phyloP scores from a whole-genome alignment of 768 basidiomycete species.

The Termitomyces sp. region DNA sequence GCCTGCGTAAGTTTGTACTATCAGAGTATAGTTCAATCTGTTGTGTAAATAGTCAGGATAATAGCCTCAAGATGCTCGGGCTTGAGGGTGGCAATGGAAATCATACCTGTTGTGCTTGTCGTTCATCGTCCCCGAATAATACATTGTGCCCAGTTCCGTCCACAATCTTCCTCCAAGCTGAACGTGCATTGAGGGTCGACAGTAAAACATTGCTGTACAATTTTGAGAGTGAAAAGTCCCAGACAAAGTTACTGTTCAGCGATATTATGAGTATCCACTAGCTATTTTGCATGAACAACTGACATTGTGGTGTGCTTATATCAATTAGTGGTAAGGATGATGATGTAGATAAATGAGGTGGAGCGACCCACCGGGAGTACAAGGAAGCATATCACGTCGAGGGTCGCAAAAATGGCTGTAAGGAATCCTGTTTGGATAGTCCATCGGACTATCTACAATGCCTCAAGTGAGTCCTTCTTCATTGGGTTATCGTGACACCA shows the following conservation, averaged over 20 bases:
- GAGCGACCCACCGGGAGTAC: constrained; percentile 27
- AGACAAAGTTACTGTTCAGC: constrained; percentile 20
- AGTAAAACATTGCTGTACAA: constrained; percentile 21
- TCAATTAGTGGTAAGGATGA: no score
- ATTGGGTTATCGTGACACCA: background rate
- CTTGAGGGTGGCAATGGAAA: no score
- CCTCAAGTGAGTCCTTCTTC: background rate
- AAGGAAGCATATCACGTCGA: constrained; percentile 37
- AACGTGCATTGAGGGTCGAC: constrained; percentile 18
- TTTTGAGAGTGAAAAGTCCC: constrained; percentile 23
- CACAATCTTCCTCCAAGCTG: constrained; percentile 10
- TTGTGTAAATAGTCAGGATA: background rate
- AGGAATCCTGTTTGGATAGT: constrained; percentile 35
- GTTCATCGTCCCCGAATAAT: constrained; percentile 8
- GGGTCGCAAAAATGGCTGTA: constrained; percentile 34
- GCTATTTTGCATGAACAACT: background rate
- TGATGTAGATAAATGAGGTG: background rate
- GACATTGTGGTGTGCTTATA: constrained; percentile 19
- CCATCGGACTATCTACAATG: constrained; percentile 14
- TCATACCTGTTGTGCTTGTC: constrained; percentile 3
- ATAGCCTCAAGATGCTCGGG: background rate
- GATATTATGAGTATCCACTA: background rate
- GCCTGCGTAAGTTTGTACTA: background rate
- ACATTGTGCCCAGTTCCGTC: constrained; percentile 12
- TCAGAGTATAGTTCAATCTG: background rate